Base-by-base conservation (phyloP, 768 basidiomycete genomes). In the Pisolithus albus region DNA sequence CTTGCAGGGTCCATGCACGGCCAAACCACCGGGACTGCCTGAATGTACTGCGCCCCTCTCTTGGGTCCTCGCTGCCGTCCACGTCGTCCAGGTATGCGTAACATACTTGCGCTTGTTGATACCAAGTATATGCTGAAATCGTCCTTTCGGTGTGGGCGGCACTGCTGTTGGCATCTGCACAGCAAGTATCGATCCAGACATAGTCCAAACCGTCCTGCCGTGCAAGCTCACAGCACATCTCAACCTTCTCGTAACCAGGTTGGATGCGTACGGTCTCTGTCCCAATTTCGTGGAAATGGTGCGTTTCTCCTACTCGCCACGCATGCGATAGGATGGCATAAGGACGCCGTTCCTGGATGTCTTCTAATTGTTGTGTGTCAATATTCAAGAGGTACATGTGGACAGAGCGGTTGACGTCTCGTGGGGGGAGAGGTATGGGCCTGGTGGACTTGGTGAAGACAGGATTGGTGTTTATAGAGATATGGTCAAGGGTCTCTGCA, bases 101-200 rank as follows among this genome's bases (percentile, higher is more conserved):
- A 49, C 59, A 60, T 18, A 59, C 48, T 23, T 54, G 34, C 2
- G 59, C 55, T 21, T 54, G 18, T 11, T 51, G 36, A 46, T 60
- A 60, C 59, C 59, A 59, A 21, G 24, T 6, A 38, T 46, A 59
- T 54, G 59, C 59, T 10, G 59, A 56, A 18, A 49, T 42, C 21
- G 59, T 39, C 34, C 49, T 46, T 23, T 60, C 58, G 8, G 50
- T 43, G 7, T 56, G 52, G 8, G 48, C 55, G 5, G 55, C 46
- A 43, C 59, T 60, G 40, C 55, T 60, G 34, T 32, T 26, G 26
- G 47, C 56, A 44, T 59, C 53, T 46, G 54, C 54, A 37, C 59
- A 60, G 18, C 48, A 56, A 2, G 55, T 51, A 38, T 59, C 55
- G 13, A 53, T 37, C 59, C 54, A 60, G 44, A 49, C 51, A n/a